A percentile compares a stretch with the other conserved stretches of the same genome.
Evolutionary conservation across 805 yeast genomes (phyloP).

Genomic region (Candida maltosa): DNA sequence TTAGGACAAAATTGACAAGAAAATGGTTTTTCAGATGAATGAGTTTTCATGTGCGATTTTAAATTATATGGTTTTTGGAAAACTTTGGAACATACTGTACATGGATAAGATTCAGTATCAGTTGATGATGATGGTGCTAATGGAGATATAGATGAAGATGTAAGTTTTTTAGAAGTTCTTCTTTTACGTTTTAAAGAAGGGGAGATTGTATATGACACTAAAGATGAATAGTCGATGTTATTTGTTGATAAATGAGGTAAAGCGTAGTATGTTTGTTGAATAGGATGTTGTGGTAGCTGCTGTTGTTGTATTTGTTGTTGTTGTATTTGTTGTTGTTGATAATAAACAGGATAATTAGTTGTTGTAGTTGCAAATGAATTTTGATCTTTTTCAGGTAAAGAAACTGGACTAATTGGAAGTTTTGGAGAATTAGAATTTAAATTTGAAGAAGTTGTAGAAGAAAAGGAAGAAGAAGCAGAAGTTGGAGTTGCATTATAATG

Average conservation of each 20-base stretch:
- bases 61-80: conserved; percentile 50
- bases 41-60: conserved; percentile 47
- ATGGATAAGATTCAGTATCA: conserved; percentile 23
- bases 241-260: conserved; percentile 3
- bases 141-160: background rate
- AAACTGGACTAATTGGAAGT: conserved; percentile 7
- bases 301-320: conserved; percentile 1
- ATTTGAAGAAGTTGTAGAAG: background rate
- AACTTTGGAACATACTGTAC: conserved; percentile 41
- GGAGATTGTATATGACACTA: conserved; percentile 31
- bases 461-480: conserved; percentile 2
- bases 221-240: conserved; percentile 29
- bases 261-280: too few relatives aligned
- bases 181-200: conserved; percentile 27
- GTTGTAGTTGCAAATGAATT: conserved; percentile 1
- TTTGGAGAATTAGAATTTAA: conserved; percentile 5
- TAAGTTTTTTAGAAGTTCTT: conserved; percentile 18
- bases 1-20: conserved; percentile 61
- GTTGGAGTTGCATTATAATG: conserved; percentile 3
- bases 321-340: background rate
- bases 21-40: conserved; percentile 69
- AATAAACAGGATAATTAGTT: background rate
- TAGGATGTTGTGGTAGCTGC: too few relatives aligned
- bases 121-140: background rate
- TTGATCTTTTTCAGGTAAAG: conserved; percentile 8